Conservation (phyloP, 176 grass and related monocot species). For the Oryza meyeriana region DNA sequence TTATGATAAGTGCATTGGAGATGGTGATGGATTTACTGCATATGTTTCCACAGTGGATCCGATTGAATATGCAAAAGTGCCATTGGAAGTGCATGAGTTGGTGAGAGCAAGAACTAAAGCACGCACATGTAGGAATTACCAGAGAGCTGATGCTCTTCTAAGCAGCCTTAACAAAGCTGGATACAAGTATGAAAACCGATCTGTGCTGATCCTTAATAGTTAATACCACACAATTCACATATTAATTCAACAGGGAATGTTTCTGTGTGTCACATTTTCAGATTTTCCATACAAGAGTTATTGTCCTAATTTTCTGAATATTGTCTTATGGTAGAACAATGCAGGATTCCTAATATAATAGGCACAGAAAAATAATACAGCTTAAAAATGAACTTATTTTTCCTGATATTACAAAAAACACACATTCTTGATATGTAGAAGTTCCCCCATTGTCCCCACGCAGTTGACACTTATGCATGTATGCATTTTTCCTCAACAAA, state of each 20-base stretch:
- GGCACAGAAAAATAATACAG: not conserved
- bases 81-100: slow-evolving; percentile 34
- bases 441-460: not conserved
- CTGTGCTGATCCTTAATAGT: not conserved
- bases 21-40: slow-evolving; percentile 58
- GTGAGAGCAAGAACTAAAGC: slow-evolving; percentile 35
- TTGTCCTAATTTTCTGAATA: not conserved
- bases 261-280: not conserved
- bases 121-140: slow-evolving; percentile 17
- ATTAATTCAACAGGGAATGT: not conserved
- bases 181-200: slow-evolving; percentile 47
- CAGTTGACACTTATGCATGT: not conserved
- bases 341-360: not conserved
- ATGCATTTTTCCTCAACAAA: not conserved
- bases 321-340: not conserved
- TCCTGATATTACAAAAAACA: not conserved
- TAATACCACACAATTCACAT: slow-evolving; percentile 1
- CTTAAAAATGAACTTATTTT: not conserved
- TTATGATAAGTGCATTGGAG: slow-evolving; percentile 32
- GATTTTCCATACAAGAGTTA: not conserved
- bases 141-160: slow-evolving; percentile 16
- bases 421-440: not conserved
- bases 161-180: slow-evolving; percentile 28
- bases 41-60: slow-evolving; percentile 45
- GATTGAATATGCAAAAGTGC: slow-evolving; percentile 15